Evolutionary conservation across 2,329 filamentous ascomycete species (phyloP).

Genomic region (Neospermospora avenae): DNA sequence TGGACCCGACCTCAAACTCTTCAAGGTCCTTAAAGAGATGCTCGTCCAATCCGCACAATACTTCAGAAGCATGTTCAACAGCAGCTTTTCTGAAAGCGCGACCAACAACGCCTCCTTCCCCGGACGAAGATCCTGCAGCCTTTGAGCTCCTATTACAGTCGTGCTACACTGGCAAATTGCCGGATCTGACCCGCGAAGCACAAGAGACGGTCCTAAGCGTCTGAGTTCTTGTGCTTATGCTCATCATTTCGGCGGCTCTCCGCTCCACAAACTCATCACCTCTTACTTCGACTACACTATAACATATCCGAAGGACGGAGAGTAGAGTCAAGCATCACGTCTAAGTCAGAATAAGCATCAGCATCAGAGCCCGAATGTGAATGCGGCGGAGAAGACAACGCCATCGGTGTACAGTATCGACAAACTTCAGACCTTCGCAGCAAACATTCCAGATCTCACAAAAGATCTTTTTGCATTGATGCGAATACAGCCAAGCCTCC

Average conservation of each 20-base stretch:
- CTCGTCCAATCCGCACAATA: constrained; percentile 8
- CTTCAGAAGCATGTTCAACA: constrained; percentile 14
- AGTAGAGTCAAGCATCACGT: no score
- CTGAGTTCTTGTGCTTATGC: neutral
- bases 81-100: neutral
- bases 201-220: neutral
- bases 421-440: neutral
- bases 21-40: constrained; percentile 12
- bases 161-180: neutral
- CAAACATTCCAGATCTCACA: neutral
- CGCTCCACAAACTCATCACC: neutral
- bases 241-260: neutral
- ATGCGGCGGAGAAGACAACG: neutral
- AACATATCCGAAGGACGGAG: neutral
- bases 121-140: neutral
- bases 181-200: neutral
- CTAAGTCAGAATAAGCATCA: neutral
- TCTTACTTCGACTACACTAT: neutral
- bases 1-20: neutral
- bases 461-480: neutral
- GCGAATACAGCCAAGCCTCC: neutral
- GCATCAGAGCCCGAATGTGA: neutral
- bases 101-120: neutral
- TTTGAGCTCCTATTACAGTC: neutral
- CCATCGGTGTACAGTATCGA: neutral